Conservation (phyloP, 169 alveolate genomes). For the Cryptosporidium xiaoi region DNA sequence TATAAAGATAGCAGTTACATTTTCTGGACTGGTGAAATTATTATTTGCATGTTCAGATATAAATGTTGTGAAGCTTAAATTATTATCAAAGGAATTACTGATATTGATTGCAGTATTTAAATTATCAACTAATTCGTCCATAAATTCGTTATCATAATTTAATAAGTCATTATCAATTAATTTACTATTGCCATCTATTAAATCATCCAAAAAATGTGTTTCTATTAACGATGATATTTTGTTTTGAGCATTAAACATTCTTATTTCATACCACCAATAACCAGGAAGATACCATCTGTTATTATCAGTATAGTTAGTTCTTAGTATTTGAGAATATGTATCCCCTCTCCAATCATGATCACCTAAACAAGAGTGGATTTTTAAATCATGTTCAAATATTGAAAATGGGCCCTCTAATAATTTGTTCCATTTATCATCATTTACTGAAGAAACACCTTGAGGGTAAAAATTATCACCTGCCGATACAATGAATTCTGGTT, state of each 20-base stretch:
- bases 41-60: constrained; percentile 10
- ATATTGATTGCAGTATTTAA: constrained; percentile 8
- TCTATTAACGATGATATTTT: constrained; percentile 14
- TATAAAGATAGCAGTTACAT: constrained; percentile 51
- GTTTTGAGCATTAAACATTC: background rate
- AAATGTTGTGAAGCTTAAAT: constrained; percentile 19
- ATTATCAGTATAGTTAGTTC: constrained; percentile 20
- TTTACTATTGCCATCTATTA: background rate
- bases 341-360: constrained; percentile 71
- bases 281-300: constrained; percentile 60
- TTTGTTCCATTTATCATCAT: constrained; percentile 30
- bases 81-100: constrained; percentile 12
- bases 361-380: constrained; percentile 66
- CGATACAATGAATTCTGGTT: constrained; percentile 40
- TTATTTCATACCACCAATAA: constrained; percentile 73
- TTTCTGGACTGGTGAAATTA: background rate
- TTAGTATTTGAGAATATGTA: constrained; percentile 38
- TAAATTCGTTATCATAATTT: background rate
- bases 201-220: background rate
- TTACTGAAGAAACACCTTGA: constrained; percentile 31
- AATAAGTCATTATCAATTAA: background rate
- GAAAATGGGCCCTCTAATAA: constrained; percentile 49
- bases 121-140: constrained; percentile 13
- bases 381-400: background rate
- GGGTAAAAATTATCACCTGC: constrained; percentile 69